Evolutionary conservation across 768 basidiomycete genomes (phyloP), one percentile per base, ranked within the genome.

Genomic region (Coprinellus aureogranulatus): DNA sequence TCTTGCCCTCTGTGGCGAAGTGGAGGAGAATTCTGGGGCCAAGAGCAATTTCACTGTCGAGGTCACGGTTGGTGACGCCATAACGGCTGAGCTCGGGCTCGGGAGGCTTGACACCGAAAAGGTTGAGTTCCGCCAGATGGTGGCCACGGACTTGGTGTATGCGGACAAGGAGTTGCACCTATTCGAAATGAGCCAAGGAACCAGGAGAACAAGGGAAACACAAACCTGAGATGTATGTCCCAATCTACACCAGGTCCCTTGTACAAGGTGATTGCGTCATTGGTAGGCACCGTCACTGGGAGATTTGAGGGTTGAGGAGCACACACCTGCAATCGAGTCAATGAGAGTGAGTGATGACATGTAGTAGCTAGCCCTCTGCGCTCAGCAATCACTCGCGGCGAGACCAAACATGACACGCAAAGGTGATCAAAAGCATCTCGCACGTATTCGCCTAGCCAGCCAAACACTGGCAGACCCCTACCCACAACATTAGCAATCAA

Each of bases 101-200:
- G 1, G 92, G 88, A 2, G 95, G 95, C 8, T 81, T 77, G 14
- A 84, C 75, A 16, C 94, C 94, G 18, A 99, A 84, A 30, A 97
- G 97, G 70, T 99, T 97, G 53, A 99, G 81, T 62, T 97, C 90
- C 31, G 96, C 97, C 57, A 94, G 81, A 65, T 98, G 94, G 67
- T 99, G 97, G 16, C 97, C 97, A 59, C 96, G 91, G 18, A 99
- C 97, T 86, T 99, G 97, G 75, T 97, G 98, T 2, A 97, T 97
- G 56, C 97, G 89, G 53, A 98, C 94, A 57, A 99, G 87, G 27
- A 98, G 83, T 90, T 99, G 97, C 18, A 94, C 89, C 96, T 98
- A 68, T 2, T 41, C 23, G 47, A 12, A 45, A 56, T 60, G 4
- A 55, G 44, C 26, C 50, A 53, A 5, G 9, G 16, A 10, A 44